Percentiles rank a stretch among this genome's conserved stretches.
phyloP scores from a whole-genome alignment of 1,139 yeast genomes.

The Suhomyces bolitotheri region DNA sequence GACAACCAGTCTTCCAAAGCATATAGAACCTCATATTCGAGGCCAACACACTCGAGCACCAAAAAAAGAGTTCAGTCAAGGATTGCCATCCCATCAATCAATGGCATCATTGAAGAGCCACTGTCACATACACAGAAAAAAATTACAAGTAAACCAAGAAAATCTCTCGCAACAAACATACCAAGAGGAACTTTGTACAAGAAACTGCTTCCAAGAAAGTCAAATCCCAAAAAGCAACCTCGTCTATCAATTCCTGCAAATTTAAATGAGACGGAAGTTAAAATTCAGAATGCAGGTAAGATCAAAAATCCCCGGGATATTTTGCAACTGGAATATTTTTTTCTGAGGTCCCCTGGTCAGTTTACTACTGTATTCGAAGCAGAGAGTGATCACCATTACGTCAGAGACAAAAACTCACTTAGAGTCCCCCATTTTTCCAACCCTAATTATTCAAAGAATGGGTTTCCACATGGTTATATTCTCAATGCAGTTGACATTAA shows the following conservation, averaged over 20 bases:
- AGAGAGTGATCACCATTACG: slow-evolving; percentile 29
- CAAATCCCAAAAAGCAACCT: neutral
- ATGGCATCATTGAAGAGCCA: neutral
- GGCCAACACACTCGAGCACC: neutral
- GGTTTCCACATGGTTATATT: slow-evolving; percentile 18
- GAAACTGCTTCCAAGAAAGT: slow-evolving; percentile 4
- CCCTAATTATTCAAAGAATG: neutral
- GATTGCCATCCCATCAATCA: neutral
- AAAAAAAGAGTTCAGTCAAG: neutral
- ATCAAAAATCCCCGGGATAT: slow-evolving; percentile 12
- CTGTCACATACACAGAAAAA: neutral
- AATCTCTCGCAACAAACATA: neutral
- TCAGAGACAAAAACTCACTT: slow-evolving; percentile 6
- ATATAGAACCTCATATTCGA: neutral
- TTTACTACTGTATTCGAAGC: slow-evolving; percentile 41
- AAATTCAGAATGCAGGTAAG: neutral
- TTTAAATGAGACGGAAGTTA: neutral
- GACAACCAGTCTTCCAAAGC: neutral
- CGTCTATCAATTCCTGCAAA: neutral
- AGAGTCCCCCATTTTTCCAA: neutral
- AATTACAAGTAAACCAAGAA: neutral
- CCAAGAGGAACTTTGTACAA: slow-evolving; percentile 9
- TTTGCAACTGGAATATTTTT: slow-evolving; percentile 20
- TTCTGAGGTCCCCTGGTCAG: slow-evolving; percentile 32
- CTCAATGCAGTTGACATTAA: slow-evolving; percentile 22